phyloP scores from a whole-genome alignment of 176 grass and related monocot species.

The Hordeum marinum region DNA sequence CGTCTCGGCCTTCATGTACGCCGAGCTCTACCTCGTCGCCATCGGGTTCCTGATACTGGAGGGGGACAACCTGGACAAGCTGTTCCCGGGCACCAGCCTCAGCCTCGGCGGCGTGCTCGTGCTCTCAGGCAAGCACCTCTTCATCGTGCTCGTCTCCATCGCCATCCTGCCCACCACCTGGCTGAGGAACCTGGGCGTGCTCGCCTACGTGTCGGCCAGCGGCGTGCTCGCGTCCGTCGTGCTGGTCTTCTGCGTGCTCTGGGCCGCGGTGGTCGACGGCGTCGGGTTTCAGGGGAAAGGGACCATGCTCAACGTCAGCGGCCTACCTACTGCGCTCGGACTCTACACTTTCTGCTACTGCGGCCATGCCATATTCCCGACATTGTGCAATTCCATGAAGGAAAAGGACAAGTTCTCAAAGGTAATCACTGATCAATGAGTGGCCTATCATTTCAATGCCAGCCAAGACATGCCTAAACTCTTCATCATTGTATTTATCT shows the following conservation, averaged over 20 bases:
- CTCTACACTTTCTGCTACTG: slow-evolving; percentile 87
- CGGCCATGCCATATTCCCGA: slow-evolving; percentile 80
- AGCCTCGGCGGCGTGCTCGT: slow-evolving; percentile 6
- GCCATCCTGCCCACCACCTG: slow-evolving; percentile 74
- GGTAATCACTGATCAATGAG: slow-evolving; percentile 25
- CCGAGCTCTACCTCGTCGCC: slow-evolving; percentile 84
- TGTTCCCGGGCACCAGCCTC: slow-evolving; percentile 57
- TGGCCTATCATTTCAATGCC: neutral
- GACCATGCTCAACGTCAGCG: slow-evolving; percentile 47
- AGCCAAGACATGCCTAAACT: neutral
- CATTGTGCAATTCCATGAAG: slow-evolving; percentile 73
- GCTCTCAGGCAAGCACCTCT: slow-evolving; percentile 60
- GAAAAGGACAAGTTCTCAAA: slow-evolving; percentile 61
- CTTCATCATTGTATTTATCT: neutral
- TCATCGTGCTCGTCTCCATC: slow-evolving; percentile 51
- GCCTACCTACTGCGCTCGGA: slow-evolving; percentile 59
- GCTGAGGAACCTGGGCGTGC: slow-evolving; percentile 53
- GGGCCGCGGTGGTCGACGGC: slow-evolving; percentile 48
- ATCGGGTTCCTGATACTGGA: slow-evolving; percentile 82
- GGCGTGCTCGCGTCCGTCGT: slow-evolving; percentile 68
- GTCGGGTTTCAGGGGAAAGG: slow-evolving; percentile 50
- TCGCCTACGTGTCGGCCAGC: slow-evolving; percentile 75
- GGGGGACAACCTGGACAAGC: slow-evolving; percentile 73
- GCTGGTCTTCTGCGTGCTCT: slow-evolving; percentile 61
- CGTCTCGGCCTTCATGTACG: slow-evolving; percentile 67